Evolutionary conservation across 1,284 basidiomycete species (phyloP).

Genomic region (Cryptococcus sp.): DNA sequence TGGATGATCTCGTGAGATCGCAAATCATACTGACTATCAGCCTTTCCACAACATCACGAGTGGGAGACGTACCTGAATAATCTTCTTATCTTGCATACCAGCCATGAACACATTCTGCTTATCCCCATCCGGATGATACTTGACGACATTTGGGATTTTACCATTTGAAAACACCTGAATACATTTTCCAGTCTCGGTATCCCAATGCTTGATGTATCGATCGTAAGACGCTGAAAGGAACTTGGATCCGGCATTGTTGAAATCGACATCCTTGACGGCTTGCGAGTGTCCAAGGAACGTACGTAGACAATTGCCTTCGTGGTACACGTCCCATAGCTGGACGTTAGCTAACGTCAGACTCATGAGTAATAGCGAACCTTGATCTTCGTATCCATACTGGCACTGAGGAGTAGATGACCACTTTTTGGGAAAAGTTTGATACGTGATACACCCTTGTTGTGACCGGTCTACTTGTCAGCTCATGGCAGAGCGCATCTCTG

Average conservation of each 20-base stretch:
- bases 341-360: constrained; percentile 3
- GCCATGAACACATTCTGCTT: constrained; percentile 96
- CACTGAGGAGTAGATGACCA: constrained; percentile 87
- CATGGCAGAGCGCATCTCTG: no score
- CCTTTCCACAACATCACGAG: background rate
- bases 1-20: constrained; percentile 89
- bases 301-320: constrained; percentile 89
- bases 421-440: constrained; percentile 88
- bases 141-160: constrained; percentile 91
- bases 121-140: constrained; percentile 92
- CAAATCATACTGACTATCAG: constrained; percentile 75
- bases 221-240: constrained; percentile 96
- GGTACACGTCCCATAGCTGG: constrained; percentile 97
- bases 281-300: constrained; percentile 97
- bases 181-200: constrained; percentile 94
- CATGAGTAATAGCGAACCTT: constrained; percentile 59
- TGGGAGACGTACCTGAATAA: constrained; percentile 69
- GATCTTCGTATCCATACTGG: constrained; percentile 97
- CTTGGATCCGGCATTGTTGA: constrained; percentile 83
- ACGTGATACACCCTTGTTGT: constrained; percentile 93
- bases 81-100: constrained; percentile 99
- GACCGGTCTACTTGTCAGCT: constrained; percentile 62
- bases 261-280: constrained; percentile 92
- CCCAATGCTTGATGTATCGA: constrained; percentile 97
- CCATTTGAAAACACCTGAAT: constrained; percentile 93